A percentile compares a stretch with the other conserved stretches of the same genome.
Evolutionary conservation across 345 rosid genomes (phyloP).

Genomic region (Draba incana): DNA sequence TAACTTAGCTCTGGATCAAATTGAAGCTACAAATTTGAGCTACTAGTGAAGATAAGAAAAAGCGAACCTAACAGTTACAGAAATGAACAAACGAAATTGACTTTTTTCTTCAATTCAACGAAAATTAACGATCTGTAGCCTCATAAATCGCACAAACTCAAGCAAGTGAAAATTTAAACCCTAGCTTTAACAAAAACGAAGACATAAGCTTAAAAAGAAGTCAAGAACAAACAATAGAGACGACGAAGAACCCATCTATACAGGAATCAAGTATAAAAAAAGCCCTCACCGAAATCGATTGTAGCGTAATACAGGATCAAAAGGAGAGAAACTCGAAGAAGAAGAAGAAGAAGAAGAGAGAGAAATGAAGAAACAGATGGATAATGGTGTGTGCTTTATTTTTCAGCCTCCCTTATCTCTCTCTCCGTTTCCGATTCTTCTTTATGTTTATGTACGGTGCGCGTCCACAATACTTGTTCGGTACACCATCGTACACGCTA

Average conservation of each 20-base stretch:
- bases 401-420: conserved; percentile 42
- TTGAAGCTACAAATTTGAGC: conserved; percentile 1
- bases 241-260: background rate
- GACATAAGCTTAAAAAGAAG: conserved; percentile 10
- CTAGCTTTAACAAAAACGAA: conserved; percentile 24
- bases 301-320: conserved; percentile 28
- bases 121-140: conserved; percentile 11
- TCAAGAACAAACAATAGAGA: conserved; percentile 22
- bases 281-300: conserved; percentile 34
- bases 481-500: conserved; percentile 37
- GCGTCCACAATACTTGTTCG: conserved; percentile 19
- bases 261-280: background rate
- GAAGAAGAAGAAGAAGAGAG: conserved; percentile 26
- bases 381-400: conserved; percentile 25
- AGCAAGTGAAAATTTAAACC: conserved; percentile 29
- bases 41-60: background rate
- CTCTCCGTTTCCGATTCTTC: conserved; percentile 30
- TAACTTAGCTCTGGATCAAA: no score
- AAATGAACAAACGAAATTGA: conserved; percentile 29
- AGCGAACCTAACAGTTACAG: conserved; percentile 1
- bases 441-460: conserved; percentile 32
- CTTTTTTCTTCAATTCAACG: background rate
- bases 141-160: background rate
- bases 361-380: conserved; percentile 31
- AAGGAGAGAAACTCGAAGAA: background rate